These are phyloP conservation scores for Stachybotrys echinatus DNA, from an alignment of 2,329 filamentous ascomycete genomes.

Conservation along the genomic window DNA sequence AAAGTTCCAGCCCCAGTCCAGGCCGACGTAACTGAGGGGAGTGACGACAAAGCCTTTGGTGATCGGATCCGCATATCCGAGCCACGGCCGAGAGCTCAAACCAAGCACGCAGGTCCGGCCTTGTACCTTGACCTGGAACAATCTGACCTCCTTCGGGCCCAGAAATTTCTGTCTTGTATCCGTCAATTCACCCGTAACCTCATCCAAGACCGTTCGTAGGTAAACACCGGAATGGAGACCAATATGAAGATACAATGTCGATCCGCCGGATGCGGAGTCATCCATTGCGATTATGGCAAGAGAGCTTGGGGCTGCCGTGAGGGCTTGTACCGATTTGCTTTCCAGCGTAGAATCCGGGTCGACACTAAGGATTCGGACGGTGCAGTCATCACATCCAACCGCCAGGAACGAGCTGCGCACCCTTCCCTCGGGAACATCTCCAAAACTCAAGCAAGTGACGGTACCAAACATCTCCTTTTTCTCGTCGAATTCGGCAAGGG, in stretches of 20 bases:
- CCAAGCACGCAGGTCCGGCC: conserved; percentile 81
- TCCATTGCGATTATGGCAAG: conserved; percentile 93
- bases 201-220: conserved; percentile 88
- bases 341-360: conserved; percentile 88
- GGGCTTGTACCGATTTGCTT: conserved; percentile 88
- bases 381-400: conserved; percentile 94
- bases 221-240: conserved; percentile 95
- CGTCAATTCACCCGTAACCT: conserved; percentile 90
- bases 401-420: conserved; percentile 88
- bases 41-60: conserved; percentile 88
- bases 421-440: conserved; percentile 85
- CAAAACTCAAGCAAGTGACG: conserved; percentile 90
- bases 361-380: conserved; percentile 85
- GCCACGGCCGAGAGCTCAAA: conserved; percentile 89
- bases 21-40: conserved; percentile 77
- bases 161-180: conserved; percentile 94
- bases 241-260: conserved; percentile 90
- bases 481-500: conserved; percentile 89
- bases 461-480: conserved; percentile 93
- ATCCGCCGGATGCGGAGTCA: conserved; percentile 84
- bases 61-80: conserved; percentile 86
- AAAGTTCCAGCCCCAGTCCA: conserved; percentile 96
- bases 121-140: conserved; percentile 88
- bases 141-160: conserved; percentile 80
- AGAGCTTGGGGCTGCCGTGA: conserved; percentile 84